Evolutionary conservation across 768 basidiomycete genomes (phyloP).

Genomic region (Phylloporus arenicola): DNA sequence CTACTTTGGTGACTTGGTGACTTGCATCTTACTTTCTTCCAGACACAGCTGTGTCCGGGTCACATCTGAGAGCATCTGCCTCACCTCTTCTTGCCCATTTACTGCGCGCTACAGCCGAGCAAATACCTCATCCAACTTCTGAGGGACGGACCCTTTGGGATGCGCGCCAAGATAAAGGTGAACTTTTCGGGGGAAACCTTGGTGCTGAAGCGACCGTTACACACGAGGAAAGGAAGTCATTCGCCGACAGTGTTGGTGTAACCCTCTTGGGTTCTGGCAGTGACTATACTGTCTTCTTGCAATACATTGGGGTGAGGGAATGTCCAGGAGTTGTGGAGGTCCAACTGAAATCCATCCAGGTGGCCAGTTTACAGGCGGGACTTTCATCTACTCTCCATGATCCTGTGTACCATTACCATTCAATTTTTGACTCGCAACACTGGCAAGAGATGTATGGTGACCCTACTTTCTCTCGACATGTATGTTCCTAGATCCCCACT

Average conservation of each 20-base stretch:
- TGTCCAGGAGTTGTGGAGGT: background rate
- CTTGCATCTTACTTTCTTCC: slow-evolving; percentile 24
- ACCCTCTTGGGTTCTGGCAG: slow-evolving; percentile 76
- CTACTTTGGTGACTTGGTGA: slow-evolving; percentile 26
- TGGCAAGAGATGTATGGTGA: slow-evolving; percentile 78
- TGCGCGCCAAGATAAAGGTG: slow-evolving; percentile 51
- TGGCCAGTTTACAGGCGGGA: slow-evolving; percentile 31
- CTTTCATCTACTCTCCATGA: slow-evolving; percentile 40
- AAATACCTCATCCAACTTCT: slow-evolving; percentile 69
- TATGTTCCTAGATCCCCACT: slow-evolving; percentile 27
- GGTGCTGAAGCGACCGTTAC: slow-evolving; percentile 26
- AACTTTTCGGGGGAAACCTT: slow-evolving; percentile 33
- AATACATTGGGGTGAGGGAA: slow-evolving; percentile 58
- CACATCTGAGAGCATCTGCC: slow-evolving; percentile 44
- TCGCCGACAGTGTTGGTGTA: slow-evolving; percentile 39
- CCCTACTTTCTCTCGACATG: slow-evolving; percentile 69
- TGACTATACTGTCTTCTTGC: slow-evolving; percentile 90
- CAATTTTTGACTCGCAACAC: slow-evolving; percentile 63
- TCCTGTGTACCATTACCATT: slow-evolving; percentile 71
- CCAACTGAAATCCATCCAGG: slow-evolving; percentile 16
- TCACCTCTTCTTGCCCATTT: slow-evolving; percentile 84
- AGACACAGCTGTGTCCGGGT: slow-evolving; percentile 55
- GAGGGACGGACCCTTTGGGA: slow-evolving; percentile 72
- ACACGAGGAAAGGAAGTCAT: slow-evolving; percentile 21
- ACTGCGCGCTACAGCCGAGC: slow-evolving; percentile 58